Evolutionary conservation across 192 early-diverging fungal species (phyloP), one percentile per base, ranked within the genome.

Genomic region (Haplosporangium gracile): DNA sequence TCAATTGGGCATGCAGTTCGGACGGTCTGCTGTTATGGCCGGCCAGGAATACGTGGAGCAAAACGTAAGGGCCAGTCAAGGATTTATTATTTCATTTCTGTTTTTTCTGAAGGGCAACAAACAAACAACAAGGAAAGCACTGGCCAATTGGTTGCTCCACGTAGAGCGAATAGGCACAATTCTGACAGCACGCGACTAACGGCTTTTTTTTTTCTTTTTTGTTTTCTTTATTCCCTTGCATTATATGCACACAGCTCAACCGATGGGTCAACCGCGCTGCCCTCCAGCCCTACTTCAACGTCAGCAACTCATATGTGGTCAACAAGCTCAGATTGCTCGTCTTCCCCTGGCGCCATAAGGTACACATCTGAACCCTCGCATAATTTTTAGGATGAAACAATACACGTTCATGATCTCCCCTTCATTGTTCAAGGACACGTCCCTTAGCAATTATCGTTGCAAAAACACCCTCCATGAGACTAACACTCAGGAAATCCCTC

Each of bases 1-100:
- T 18, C 97, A 99, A 84, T 88, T 99, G 78, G 97, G 98, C 0
- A 97, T 99, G 95, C 96, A 99, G 82, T 95, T 99, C 84, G 98
- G 96, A 24, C 92, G 92, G 45, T 92, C 89, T 65, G 97, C 97
- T 7, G 92, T 99, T 80, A 91, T 91, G 74, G 94, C 96, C 49
- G 96, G 95, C 51, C 94, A 95, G 74, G 93, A 96, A 75, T 96
- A 96, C 78, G 91, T 99, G 53, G 96, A 98, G 86, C 93, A 97
- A 82, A 98, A 99, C 83, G 96, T 97, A 92, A 73, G 92, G 77
- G 15, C 11, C 38, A 47, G 22, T 15, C 76, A 55, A 49, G 24
- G 29, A 40, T 24, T 40, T 70, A 18, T 75, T 13, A 42, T 49
- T 38, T 76, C 39, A 38, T 78, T 76, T 51, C n/a, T 42, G 83